Evolutionary conservation across 805 yeast species (phyloP).

Genomic region (Wilhelminamyces savonicus): DNA sequence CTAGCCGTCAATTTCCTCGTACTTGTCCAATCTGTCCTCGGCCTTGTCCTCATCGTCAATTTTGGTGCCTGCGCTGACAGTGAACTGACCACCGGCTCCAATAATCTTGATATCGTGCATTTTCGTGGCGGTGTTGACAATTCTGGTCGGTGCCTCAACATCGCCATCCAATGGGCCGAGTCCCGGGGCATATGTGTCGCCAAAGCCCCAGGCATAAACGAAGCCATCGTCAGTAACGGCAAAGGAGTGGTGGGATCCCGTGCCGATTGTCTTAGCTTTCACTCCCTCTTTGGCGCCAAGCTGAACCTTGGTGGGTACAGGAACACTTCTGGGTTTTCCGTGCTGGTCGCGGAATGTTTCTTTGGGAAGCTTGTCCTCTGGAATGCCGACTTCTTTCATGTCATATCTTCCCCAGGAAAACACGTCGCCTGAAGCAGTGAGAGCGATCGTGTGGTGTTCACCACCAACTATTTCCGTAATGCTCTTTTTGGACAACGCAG

Average conservation of each 20-base stretch:
- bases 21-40: conserved; percentile 44
- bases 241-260: conserved; percentile 89
- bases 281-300: conserved; percentile 26
- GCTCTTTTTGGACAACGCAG: conserved; percentile 52
- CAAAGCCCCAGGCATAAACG: conserved; percentile 95
- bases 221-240: conserved; percentile 82
- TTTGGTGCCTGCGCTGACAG: conserved; percentile 77
- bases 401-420: conserved; percentile 88
- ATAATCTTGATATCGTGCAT: conserved; percentile 61
- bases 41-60: conserved; percentile 46
- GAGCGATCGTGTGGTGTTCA: conserved; percentile 85
- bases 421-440: conserved; percentile 66
- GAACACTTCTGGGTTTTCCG: conserved; percentile 78
- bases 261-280: conserved; percentile 45
- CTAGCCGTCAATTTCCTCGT: conserved; percentile 42
- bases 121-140: conserved; percentile 90
- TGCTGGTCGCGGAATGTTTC: conserved; percentile 71
- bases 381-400: conserved; percentile 87
- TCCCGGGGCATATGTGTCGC: conserved; percentile 94
- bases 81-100: conserved; percentile 97
- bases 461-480: conserved; percentile 76
- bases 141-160: conserved; percentile 80
- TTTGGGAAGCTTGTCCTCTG: conserved; percentile 58
- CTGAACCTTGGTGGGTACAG: conserved; percentile 68
- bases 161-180: conserved; percentile 89